Percentiles rank a stretch among this genome's conserved stretches.
These are phyloP conservation scores for Penicillium nucicola DNA, from an alignment of 495 filamentous ascomycete genomes.

Conservation along the genomic window DNA sequence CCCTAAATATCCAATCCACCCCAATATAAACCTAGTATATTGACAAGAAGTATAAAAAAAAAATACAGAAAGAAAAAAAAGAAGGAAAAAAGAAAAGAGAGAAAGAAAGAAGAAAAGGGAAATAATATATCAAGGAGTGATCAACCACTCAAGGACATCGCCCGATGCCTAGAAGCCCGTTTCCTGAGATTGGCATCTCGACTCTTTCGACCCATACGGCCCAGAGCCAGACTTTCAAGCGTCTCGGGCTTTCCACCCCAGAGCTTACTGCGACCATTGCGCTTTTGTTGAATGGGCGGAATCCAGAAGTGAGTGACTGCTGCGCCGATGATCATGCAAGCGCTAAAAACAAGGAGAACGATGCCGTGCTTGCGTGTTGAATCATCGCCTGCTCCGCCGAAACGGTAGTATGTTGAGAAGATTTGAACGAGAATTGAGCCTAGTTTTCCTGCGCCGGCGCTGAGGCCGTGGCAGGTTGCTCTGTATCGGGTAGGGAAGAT, in stretches of 20 bases:
- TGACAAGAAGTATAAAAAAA: background rate
- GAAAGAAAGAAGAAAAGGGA: background rate
- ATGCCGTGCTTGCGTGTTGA: conserved; percentile 39
- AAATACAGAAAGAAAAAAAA: background rate
- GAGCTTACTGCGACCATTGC: conserved; percentile 21
- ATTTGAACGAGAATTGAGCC: conserved; percentile 56
- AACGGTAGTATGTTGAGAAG: conserved; percentile 46
- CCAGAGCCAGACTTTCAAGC: conserved; percentile 39
- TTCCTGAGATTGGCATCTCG: conserved; percentile 29
- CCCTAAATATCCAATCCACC: too few relatives aligned
- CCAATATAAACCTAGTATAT: too few relatives aligned
- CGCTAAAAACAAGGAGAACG: conserved; percentile 44
- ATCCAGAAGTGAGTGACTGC: conserved; percentile 45
- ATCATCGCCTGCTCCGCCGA: conserved; percentile 30
- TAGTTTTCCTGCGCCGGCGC: conserved; percentile 54
- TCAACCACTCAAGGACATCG: conserved; percentile 19
- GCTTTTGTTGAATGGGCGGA: conserved; percentile 32
- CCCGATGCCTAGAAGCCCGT: conserved; percentile 14
- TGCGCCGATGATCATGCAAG: conserved; percentile 46
- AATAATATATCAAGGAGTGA: background rate
- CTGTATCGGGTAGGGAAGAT: conserved; percentile 61
- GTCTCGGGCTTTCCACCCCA: conserved; percentile 43
- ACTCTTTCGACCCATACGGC: conserved; percentile 37
- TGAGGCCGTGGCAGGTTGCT: conserved; percentile 54
- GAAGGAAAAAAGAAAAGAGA: background rate